These are phyloP conservation scores for Saccharomyces hybrid DNA, from an alignment of 1,139 yeast genomes.

Conservation along the genomic window DNA sequence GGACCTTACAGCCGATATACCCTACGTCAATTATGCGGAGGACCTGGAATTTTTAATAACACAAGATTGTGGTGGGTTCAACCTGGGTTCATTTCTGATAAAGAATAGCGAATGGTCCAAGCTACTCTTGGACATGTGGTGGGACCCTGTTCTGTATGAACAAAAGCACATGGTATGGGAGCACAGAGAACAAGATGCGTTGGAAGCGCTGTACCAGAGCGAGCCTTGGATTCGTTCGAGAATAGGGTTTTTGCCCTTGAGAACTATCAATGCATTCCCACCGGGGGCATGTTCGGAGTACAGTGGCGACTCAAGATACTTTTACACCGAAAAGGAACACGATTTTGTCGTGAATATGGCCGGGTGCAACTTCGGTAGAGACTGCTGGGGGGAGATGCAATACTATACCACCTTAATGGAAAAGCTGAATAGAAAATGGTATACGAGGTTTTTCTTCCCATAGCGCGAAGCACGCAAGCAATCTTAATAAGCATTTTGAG, in stretches of 20 bases:
- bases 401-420: conserved; percentile 57
- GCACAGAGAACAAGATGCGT: conserved; percentile 93
- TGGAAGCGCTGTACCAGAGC: conserved; percentile 67
- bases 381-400: conserved; percentile 97
- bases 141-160: conserved; percentile 97
- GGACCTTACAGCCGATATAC: conserved; percentile 54
- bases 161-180: conserved; percentile 98
- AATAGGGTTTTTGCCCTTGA: conserved; percentile 75
- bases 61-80: conserved; percentile 97
- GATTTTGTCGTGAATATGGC: conserved; percentile 96
- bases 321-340: conserved; percentile 54
- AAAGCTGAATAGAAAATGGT: conserved; percentile 32
- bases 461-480: neutral
- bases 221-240: conserved; percentile 90
- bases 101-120: conserved; percentile 84
- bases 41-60: conserved; percentile 77
- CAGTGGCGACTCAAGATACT: conserved; percentile 74
- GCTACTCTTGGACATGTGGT: conserved; percentile 80
- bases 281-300: conserved; percentile 89
- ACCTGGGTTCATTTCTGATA: conserved; percentile 81
- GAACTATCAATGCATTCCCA: conserved; percentile 86
- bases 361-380: conserved; percentile 96
- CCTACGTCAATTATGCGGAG: conserved; percentile 63
- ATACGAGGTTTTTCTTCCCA: conserved; percentile 20
- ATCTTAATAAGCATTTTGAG: too few relatives aligned